phyloP scores from a whole-genome alignment of 2,329 filamentous ascomycete species.

The Claviceps capensis region DNA sequence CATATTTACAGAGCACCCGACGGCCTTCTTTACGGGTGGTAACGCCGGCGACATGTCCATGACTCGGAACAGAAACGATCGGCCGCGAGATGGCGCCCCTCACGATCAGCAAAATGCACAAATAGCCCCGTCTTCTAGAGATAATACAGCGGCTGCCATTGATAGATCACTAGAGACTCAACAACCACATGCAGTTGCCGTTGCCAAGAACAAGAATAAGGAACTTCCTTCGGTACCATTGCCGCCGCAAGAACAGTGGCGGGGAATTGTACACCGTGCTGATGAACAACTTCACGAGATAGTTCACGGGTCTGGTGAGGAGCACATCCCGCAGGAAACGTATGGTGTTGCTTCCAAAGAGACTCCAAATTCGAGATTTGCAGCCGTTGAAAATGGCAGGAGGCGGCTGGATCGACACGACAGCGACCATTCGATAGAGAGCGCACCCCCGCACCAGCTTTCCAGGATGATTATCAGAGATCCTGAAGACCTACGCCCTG shows the following conservation, averaged over 20 bases:
- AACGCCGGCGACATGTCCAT: slow-evolving; percentile 22
- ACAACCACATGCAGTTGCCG: slow-evolving; percentile 5
- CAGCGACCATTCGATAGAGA: slow-evolving; percentile 16
- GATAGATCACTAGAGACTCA: slow-evolving; percentile 1
- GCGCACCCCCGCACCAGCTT: slow-evolving; percentile 22
- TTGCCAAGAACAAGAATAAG: slow-evolving; percentile 19
- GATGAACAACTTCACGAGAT: slow-evolving; percentile 17
- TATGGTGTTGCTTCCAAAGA: slow-evolving; percentile 8
- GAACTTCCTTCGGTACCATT: slow-evolving; percentile 18
- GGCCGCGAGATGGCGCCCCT: slow-evolving; percentile 43
- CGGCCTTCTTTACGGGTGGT: slow-evolving; percentile 13
- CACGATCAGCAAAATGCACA: slow-evolving; percentile 34
- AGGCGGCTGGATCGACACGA: slow-evolving; percentile 17
- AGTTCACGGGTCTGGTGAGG: slow-evolving; percentile 16
- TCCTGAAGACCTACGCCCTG: slow-evolving; percentile 29
- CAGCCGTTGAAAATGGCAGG: slow-evolving; percentile 9
- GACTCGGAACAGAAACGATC: slow-evolving; percentile 40
- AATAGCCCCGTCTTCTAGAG: slow-evolving; percentile 17
- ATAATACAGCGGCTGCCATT: slow-evolving; percentile 20
- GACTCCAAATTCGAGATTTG: background rate
- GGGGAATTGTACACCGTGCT: slow-evolving; percentile 15
- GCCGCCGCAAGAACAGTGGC: background rate
- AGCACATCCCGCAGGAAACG: slow-evolving; percentile 12
- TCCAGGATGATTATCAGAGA: slow-evolving; percentile 29
- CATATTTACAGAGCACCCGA: slow-evolving; percentile 10